Evolutionary conservation across 2,329 filamentous ascomycete species (phyloP), one percentile per base, ranked within the genome.

Genomic region (Phaeosphaeriaceae sp.): DNA sequence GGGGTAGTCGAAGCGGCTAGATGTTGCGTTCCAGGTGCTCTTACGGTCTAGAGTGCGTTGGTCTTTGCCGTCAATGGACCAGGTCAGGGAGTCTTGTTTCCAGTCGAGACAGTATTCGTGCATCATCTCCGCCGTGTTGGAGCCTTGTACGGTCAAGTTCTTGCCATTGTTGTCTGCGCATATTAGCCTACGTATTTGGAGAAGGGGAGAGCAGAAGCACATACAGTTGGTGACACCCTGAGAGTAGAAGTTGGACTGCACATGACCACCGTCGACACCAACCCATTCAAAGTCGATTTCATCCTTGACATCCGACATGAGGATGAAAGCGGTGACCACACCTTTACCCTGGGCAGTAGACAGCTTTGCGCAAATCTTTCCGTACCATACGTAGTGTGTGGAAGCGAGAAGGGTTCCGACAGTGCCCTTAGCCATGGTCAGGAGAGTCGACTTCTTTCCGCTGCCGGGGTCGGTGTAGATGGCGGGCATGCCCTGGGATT

Each of bases 221-320:
- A 80, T 80, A 96, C 91, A 97, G 73, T 93, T 82, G 32, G 90
- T 87, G 56, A 97, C 87, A 68, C 94, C 94, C 77, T 97, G 92
- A 78, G 88, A 97, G 77, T 97, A 99, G 80, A 87, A 99, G 79
- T 99, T 99, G 71, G 92, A 94, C 79, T 99, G 92, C 15, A 88
- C 90, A 55, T 82, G 83, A 38, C 79, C 69, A 54, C 96, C 79
- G 67, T 97, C 90, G 36, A 83, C 83, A 59, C 94, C 94, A 46
- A 99, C 83, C 72, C 89, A 97, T 74, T 99, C 94, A 72, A 91
- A 97, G 77, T 99, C 94, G 66, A 99, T 96, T 76, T 99, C 94
- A 69, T 99, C 94, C 81, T 97, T 96, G 68, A 95, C 89, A 67
- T 97, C 93, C 29, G 89, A 92, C 74, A 97, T 85, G 68, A 97